Conservation (phyloP, 768 basidiomycete genomes). For the Phanerochaete sordida region DNA sequence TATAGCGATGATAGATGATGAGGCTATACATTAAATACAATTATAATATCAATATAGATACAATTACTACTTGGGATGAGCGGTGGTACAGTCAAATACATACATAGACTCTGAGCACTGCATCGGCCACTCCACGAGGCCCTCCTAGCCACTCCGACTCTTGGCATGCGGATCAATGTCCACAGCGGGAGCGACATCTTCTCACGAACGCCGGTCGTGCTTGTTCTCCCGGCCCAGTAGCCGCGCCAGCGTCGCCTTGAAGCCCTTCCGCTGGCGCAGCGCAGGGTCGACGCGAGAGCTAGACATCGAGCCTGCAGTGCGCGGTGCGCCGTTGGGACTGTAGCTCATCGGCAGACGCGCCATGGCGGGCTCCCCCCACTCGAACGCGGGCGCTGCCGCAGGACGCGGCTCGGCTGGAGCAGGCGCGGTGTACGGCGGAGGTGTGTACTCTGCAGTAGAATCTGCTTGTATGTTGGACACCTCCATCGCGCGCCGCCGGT, state of each 20-base stretch:
- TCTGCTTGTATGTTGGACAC: not conserved
- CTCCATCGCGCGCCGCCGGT: constrained; percentile 57
- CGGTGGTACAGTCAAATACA: too few species aligned
- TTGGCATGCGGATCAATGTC: too few species aligned
- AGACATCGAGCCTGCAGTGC: not conserved
- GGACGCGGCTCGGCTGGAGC: not conserved
- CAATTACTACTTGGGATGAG: too few species aligned
- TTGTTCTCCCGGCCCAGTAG: not conserved
- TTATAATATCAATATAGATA: too few species aligned
- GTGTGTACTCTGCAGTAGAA: not conserved
- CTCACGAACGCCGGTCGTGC: too few species aligned
- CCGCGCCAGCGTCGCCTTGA: not conserved
- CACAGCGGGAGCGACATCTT: too few species aligned
- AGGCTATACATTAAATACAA: too few species aligned
- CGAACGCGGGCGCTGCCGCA: not conserved
- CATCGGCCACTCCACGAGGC: too few species aligned
- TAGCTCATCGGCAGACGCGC: not conserved
- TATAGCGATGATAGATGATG: too few species aligned
- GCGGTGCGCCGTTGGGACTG: not conserved
- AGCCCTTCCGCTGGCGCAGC: not conserved
- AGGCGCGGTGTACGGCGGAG: not conserved
- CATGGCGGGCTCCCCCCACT: not conserved
- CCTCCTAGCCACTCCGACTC: too few species aligned
- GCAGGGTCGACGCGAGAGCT: not conserved
- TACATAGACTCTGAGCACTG: too few species aligned